phyloP scores from a whole-genome alignment of 371 early-diverging fungal species.

The Mortierella sp. region DNA sequence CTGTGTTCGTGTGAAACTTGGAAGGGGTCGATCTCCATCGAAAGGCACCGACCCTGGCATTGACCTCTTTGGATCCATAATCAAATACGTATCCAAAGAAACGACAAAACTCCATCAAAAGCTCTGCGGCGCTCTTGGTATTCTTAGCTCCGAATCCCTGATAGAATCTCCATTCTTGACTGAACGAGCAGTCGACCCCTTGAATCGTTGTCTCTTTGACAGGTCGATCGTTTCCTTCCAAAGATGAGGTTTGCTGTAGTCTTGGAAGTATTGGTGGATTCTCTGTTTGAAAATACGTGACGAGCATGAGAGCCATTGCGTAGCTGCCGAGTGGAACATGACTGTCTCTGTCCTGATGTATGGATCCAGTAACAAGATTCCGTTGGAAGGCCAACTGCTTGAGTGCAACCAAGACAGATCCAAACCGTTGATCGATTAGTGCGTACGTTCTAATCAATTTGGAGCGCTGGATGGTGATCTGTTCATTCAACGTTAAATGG shows the following conservation, averaged over 20 bases:
- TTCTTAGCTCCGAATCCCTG: slow-evolving; percentile 22
- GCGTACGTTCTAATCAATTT: slow-evolving; percentile 33
- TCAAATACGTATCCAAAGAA: slow-evolving; percentile 51
- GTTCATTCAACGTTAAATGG: slow-evolving; percentile 32
- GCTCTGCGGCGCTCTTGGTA: slow-evolving; percentile 29
- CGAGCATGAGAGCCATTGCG: slow-evolving; percentile 36
- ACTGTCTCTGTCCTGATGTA: slow-evolving; percentile 8
- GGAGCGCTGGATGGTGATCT: slow-evolving; percentile 27
- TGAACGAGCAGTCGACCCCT: slow-evolving; percentile 43
- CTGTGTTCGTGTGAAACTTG: background rate
- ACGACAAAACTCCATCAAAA: slow-evolving; percentile 43
- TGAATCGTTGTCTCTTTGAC: slow-evolving; percentile 33
- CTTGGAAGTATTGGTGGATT: slow-evolving; percentile 41
- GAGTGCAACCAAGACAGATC: slow-evolving; percentile 31
- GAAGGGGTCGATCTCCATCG: slow-evolving; percentile 26
- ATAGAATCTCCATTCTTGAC: slow-evolving; percentile 28
- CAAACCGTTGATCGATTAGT: slow-evolving; percentile 31
- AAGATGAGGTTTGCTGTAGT: slow-evolving; percentile 19
- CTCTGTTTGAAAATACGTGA: slow-evolving; percentile 42
- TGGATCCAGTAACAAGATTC: slow-evolving; percentile 14
- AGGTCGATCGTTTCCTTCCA: slow-evolving; percentile 1
- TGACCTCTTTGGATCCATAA: slow-evolving; percentile 44
- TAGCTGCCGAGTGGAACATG: slow-evolving; percentile 31
- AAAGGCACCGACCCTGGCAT: slow-evolving; percentile 33
- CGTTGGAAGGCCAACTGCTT: slow-evolving; percentile 29